Evolutionary conservation across 805 yeast genomes (phyloP).

Genomic region (Sugiyamaella boreocaroliniensis): DNA sequence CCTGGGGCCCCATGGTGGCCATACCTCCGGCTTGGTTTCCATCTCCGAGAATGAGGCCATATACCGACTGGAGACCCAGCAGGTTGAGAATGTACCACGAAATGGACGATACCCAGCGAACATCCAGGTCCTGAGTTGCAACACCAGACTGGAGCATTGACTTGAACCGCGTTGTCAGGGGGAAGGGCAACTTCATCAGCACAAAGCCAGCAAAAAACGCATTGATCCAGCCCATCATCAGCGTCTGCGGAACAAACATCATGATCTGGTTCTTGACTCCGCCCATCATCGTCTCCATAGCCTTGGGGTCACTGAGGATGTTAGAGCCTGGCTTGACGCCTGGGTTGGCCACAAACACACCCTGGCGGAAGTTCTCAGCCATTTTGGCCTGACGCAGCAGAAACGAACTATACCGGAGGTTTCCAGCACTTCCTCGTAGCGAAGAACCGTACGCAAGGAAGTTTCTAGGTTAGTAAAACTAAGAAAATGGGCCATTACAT

Average conservation of each 20-base stretch:
- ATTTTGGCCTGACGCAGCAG: conserved; percentile 44
- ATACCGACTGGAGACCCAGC: conserved; percentile 75
- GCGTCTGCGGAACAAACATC: conserved; percentile 82
- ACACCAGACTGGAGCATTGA: conserved; percentile 88
- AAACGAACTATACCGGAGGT: conserved; percentile 50
- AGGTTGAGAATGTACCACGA: conserved; percentile 94
- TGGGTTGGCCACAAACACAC: conserved; percentile 50
- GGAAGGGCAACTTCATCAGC: conserved; percentile 84
- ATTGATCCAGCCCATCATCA: conserved; percentile 95
- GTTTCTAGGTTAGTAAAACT: conserved; percentile 32
- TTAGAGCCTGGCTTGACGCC: conserved; percentile 37
- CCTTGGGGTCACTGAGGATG: conserved; percentile 64
- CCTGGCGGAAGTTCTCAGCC: conserved; percentile 43
- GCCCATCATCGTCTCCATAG: conserved; percentile 64
- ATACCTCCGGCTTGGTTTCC: conserved; percentile 28
- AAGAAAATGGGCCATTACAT: conserved; percentile 12
- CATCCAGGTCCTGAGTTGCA: conserved; percentile 76
- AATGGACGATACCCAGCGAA: conserved; percentile 84
- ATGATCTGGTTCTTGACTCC: conserved; percentile 79
- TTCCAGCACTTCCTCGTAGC: conserved; percentile 48
- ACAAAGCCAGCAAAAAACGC: conserved; percentile 89
- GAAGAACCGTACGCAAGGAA: conserved; percentile 52
- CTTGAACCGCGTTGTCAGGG: conserved; percentile 82
- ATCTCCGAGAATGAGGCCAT: conserved; percentile 57
- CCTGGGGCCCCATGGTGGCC: conserved; percentile 21